Base-by-base conservation (phyloP, 2,329 filamentous ascomycete genomes). In the Cercospora zeina region DNA sequence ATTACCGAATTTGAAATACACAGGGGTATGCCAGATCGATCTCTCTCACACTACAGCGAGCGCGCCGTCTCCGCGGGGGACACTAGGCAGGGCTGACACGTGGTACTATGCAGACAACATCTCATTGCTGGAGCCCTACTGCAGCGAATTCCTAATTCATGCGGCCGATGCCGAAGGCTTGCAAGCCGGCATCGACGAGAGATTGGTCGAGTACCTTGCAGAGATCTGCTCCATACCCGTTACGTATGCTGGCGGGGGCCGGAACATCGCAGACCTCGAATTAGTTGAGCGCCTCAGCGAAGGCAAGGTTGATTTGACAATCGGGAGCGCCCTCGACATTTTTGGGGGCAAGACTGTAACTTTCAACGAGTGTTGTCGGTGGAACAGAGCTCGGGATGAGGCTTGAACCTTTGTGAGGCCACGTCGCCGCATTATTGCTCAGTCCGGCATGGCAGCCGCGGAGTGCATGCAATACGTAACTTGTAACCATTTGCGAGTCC, bases 121-220 rank as follows among this genome's bases (percentile, higher is more conserved):
- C 72, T 81, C 83, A 61, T 79, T 85, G 42, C 84, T 97, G 24
- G 91, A 96, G 72, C 92, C 92, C 5, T 95, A 95, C 77, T 97
- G 95, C 80, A 91, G 90, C 65, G 95, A 99, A 76, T 97, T 99
- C 73, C 84, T 99, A 58, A 95, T 99, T 73, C 95, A 99, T 75
- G 95, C 95, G 14, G 95, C 95, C 45, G 95, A 99, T 76, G 95
- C 96, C 66, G 95, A 99, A 78, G 95, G 95, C 11, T 81, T 97
- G 47, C 95, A 97, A 76, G 85, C 86, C 71, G 95, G 95, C 51
- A 90, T 99, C 66, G 95, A 99, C 71, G 89, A 95, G 75, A 83
- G 88, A 68, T 83, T 99, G 11, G 91, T 99, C 8, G 77, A 82
- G 68, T 85, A 82, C 67, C 80, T 99, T 56, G 87, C 91, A 1